phyloP scores from a whole-genome alignment of 305 asterid species.

The Solanum hybrid region DNA sequence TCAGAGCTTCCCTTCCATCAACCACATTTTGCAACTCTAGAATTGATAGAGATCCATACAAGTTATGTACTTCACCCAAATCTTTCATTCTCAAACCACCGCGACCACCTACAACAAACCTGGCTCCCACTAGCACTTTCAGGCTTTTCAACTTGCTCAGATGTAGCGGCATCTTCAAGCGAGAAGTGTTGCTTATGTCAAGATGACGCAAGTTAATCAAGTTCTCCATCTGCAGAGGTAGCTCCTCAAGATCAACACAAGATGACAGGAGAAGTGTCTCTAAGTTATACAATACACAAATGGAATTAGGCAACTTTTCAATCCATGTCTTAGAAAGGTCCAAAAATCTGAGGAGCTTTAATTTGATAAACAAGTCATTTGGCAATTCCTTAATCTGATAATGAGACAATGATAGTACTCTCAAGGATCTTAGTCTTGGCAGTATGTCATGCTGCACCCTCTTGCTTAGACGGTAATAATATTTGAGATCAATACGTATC shows the following conservation, averaged over 20 bases:
- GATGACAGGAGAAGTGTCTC: background rate
- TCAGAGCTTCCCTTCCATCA: background rate
- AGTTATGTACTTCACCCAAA: background rate
- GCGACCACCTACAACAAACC: background rate
- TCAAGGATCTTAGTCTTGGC: background rate
- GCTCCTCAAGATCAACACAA: background rate
- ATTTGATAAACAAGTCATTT: background rate
- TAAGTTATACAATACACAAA: background rate
- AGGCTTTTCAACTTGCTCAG: background rate
- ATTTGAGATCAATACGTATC: too few species aligned
- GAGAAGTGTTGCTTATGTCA: background rate
- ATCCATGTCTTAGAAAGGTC: background rate
- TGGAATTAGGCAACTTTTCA: background rate
- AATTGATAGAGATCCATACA: background rate
- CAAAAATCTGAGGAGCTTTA: slow-evolving; percentile 4
- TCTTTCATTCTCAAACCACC: background rate
- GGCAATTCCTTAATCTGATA: slow-evolving; percentile 2
- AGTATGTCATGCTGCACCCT: background rate
- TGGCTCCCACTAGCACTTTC: background rate
- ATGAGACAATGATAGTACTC: slow-evolving; percentile 6
- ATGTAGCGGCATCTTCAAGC: background rate
- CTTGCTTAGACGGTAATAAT: background rate
- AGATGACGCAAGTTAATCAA: background rate
- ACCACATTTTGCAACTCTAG: slow-evolving; percentile 4
- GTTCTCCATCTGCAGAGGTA: background rate